phyloP scores from a whole-genome alignment of 2,329 filamentous ascomycete species.

The Fusarium sp. region DNA sequence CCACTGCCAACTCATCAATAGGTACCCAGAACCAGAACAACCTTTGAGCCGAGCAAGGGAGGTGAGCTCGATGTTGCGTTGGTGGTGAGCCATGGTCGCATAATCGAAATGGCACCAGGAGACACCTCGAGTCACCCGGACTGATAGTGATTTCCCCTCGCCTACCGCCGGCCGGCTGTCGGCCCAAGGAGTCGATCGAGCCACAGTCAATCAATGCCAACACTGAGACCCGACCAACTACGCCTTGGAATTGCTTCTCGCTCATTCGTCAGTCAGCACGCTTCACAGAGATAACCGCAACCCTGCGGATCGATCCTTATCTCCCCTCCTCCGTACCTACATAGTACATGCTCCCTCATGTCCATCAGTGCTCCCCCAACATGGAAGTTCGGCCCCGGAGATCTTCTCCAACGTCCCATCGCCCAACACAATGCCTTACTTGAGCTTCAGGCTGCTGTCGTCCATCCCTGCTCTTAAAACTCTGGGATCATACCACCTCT shows the following conservation, averaged over 20 bases:
- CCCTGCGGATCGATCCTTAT: neutral
- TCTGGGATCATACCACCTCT: slow-evolving; percentile 13
- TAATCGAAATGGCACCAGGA: slow-evolving; percentile 6
- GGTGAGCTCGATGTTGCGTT: neutral
- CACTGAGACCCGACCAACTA: neutral
- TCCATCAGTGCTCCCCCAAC: neutral
- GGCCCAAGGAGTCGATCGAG: neutral
- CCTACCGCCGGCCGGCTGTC: neutral
- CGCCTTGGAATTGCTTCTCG: slow-evolving; percentile 2
- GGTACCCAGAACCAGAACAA: neutral
- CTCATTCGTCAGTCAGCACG: neutral
- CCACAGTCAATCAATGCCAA: slow-evolving; percentile 4
- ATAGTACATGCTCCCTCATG: too few relatives aligned
- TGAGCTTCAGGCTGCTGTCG: slow-evolving; percentile 5
- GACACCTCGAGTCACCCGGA: neutral
- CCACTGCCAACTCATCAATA: neutral
- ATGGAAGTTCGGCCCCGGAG: neutral
- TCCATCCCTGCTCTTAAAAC: neutral
- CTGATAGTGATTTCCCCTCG: slow-evolving; percentile 1
- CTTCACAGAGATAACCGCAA: neutral
- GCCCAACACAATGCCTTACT: slow-evolving; percentile 4
- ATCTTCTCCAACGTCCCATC: neutral
- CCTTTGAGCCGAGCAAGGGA: neutral
- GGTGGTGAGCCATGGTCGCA: slow-evolving; percentile 2
- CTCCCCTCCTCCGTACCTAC: neutral